Conservation (phyloP, 2,329 filamentous ascomycete genomes). For the Diplodia scrobiculata region DNA sequence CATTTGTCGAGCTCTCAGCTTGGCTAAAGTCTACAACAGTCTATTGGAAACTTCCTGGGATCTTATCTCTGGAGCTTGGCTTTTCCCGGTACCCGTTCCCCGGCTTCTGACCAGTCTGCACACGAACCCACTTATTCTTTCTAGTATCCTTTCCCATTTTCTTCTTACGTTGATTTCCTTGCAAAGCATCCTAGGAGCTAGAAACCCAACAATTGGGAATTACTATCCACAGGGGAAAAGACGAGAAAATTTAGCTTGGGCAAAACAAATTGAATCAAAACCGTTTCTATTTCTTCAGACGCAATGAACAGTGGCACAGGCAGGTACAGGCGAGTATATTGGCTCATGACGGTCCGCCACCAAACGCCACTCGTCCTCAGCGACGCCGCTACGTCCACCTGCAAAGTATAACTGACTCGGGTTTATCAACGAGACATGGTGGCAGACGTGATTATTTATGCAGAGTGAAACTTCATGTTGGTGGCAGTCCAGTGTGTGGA, state of each 20-base stretch:
- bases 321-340: too few species aligned
- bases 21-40: not conserved
- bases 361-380: too few species aligned
- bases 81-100: not conserved
- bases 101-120: not conserved
- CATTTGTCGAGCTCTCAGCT: not conserved
- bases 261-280: not conserved
- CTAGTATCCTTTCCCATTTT: too few species aligned
- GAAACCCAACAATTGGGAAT: not conserved
- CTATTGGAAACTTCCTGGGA: not conserved
- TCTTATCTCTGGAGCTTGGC: not conserved
- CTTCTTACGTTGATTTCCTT: not conserved
- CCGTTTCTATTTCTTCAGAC: not conserved
- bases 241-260: not conserved
- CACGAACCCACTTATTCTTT: not conserved
- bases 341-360: too few species aligned
- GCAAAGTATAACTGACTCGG: too few species aligned
- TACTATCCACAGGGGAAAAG: not conserved
- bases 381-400: too few species aligned
- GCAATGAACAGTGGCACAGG: too few species aligned
- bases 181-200: not conserved
- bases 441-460: too few species aligned
- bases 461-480: too few species aligned
- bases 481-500: not conserved
- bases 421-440: too few species aligned